These are phyloP conservation scores for Cladosporium sp. DNA, from an alignment of 2,329 filamentous ascomycete species.

Conservation along the genomic window DNA sequence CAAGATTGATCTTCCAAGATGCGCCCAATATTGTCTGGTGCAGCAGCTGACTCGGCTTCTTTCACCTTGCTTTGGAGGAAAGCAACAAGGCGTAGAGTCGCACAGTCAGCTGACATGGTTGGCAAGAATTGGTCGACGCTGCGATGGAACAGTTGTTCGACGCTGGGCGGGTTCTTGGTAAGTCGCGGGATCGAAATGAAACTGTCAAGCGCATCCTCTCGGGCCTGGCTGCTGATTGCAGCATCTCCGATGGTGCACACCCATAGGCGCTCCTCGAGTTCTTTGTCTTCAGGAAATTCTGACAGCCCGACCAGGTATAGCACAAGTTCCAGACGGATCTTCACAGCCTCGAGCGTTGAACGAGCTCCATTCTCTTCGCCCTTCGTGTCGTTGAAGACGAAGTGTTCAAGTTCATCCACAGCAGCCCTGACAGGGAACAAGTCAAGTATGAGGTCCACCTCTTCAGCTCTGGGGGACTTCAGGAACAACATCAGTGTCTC, in stretches of 20 bases:
- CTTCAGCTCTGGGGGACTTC: conserved; percentile 16
- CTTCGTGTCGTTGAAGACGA: conserved; percentile 28
- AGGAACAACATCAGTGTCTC: conserved; percentile 32
- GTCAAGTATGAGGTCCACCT: conserved; percentile 27
- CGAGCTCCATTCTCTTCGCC: neutral
- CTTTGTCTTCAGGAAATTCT: conserved; percentile 16
- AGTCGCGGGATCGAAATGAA: conserved; percentile 14
- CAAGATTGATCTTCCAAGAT: conserved; percentile 26
- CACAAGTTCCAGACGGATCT: conserved; percentile 59
- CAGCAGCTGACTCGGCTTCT: neutral
- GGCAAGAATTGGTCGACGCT: conserved; percentile 19
- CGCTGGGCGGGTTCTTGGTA: conserved; percentile 6
- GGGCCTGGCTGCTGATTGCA: conserved; percentile 27
- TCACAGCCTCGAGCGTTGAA: conserved; percentile 8
- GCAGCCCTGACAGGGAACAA: conserved; percentile 31
- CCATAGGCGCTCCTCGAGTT: conserved; percentile 23
- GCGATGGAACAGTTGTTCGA: conserved; percentile 15
- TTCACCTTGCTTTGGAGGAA: conserved; percentile 22
- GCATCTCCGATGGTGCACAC: conserved; percentile 25
- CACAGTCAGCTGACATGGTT: conserved; percentile 16
- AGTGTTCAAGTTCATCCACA: conserved; percentile 44
- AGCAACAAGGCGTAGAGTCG: conserved; percentile 18
- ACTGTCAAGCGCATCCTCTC: conserved; percentile 18
- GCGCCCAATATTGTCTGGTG: conserved; percentile 13
- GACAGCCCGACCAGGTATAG: conserved; percentile 41